Conservation (phyloP, 495 filamentous ascomycete species). For the Cladorrhinum samala region DNA sequence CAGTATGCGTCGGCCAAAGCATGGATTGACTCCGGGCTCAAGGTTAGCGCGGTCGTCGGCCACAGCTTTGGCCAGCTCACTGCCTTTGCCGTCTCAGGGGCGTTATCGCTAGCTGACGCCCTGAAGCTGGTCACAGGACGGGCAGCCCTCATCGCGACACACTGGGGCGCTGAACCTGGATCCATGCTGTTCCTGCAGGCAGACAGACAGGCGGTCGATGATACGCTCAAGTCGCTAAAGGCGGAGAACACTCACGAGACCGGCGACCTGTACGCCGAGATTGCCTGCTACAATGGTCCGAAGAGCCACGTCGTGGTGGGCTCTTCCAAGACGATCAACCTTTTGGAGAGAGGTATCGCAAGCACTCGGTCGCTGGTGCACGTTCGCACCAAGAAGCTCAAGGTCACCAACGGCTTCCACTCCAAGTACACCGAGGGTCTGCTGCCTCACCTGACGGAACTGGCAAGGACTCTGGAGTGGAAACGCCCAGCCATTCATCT, state of each 20-base stretch:
- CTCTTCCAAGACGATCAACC: constrained; percentile 27
- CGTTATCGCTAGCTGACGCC: constrained; percentile 19
- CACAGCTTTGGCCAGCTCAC: constrained; percentile 13
- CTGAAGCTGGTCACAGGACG: constrained; percentile 40
- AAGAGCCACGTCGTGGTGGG: constrained; percentile 44
- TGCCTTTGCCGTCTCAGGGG: constrained; percentile 17
- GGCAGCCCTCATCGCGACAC: constrained; percentile 37
- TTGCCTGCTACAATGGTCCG: constrained; percentile 51
- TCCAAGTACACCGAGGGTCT: constrained; percentile 35
- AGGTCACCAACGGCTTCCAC: constrained; percentile 42
- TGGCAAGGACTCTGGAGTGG: constrained; percentile 23
- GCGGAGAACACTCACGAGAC: background rate
- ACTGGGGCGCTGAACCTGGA: constrained; percentile 44
- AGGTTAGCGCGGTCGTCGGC: background rate
- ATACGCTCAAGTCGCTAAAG: background rate
- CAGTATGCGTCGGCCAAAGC: constrained; percentile 44
- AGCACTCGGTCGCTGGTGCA: constrained; percentile 2
- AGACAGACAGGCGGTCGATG: background rate
- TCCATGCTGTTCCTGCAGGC: constrained; percentile 35
- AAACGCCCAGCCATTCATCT: constrained; percentile 26
- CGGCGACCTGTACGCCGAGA: constrained; percentile 7
- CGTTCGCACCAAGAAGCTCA: constrained; percentile 23
- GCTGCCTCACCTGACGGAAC: constrained; percentile 19
- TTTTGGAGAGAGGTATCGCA: constrained; percentile 12
- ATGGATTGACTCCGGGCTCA: constrained; percentile 44